Base-by-base conservation (phyloP, 495 filamentous ascomycete species). In the Aspergillus leporis region DNA sequence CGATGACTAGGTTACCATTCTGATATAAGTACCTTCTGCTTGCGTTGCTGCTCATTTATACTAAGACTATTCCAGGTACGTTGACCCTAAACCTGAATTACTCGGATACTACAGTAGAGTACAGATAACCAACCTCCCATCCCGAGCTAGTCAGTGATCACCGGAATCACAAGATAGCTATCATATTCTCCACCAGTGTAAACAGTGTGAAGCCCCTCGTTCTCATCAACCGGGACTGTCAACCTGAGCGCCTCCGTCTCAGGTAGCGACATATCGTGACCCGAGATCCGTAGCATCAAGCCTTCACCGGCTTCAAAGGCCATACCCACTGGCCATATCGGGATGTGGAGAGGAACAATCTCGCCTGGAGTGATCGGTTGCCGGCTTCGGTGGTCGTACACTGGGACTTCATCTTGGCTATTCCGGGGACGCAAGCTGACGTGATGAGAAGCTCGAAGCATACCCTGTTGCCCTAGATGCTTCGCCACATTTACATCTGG, bases 261-360 rank as follows among this genome's bases (percentile, higher is more conserved):
- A 3, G 66, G 62, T 8, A 59, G 47, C 2, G 55, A 46, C 63
- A 68, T 66, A 55, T 64, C 60, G 23, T 63, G 63, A 4, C 64
- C 64, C 0, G 64, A 61, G 9, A 66, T 38, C 5, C 58, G 28
- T 5, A 70, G 34, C 28, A 66, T 50, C 3, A 65, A 28, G 1
- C 57, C 57, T 25, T 68, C 68, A 0, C 65, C 65, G 1, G 51
- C 53, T 14, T 62, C 63, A 51, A 66, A 70, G 3, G 66, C 55
- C 50, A 66, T 63, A 0, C 65, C 63, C 16, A 58, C 52, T 0
- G 68, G 65, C 68, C 68, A 70, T 0, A 68, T 53, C 0, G 53
- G 43, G 14, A 66, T 68, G 0, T 38, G 18, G 5, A 68, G 19
- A 1, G 59, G 43, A 10, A 65, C 51, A 23, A 63, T 41, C 9